These are phyloP conservation scores for Clarireedia homoeocarpa DNA, from an alignment of 2,329 filamentous ascomycete genomes.

Conservation along the genomic window DNA sequence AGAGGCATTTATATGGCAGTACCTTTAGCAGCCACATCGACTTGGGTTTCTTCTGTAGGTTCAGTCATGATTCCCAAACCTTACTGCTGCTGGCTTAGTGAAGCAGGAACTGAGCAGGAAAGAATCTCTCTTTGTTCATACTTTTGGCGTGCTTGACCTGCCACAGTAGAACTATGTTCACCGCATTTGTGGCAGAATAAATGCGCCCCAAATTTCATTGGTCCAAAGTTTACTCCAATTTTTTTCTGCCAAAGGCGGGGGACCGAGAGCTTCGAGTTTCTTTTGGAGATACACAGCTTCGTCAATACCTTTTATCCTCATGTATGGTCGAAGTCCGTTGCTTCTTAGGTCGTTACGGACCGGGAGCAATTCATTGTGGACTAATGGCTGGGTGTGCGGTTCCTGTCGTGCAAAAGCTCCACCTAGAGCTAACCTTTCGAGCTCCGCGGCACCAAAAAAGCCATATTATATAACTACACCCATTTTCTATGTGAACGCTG, in stretches of 20 bases:
- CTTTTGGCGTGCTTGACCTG: background rate
- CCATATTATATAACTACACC: slow-evolving; percentile 94
- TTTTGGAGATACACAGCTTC: background rate
- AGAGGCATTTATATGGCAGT: background rate
- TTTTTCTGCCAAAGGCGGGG: background rate
- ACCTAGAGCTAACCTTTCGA: slow-evolving; percentile 14
- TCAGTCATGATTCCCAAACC: slow-evolving; percentile 28
- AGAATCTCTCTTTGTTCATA: background rate
- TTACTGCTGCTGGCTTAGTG: too few species aligned
- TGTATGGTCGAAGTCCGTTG: slow-evolving; percentile 13
- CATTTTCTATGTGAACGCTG: slow-evolving; percentile 98
- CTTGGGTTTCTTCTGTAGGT: slow-evolving; percentile 39
- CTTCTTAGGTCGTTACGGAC: slow-evolving; percentile 14
- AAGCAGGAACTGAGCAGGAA: too few species aligned
- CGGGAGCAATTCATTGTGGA: slow-evolving; percentile 6
- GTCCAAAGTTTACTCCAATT: too few species aligned
- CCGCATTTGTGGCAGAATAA: background rate
- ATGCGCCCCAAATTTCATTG: background rate
- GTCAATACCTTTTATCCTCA: background rate
- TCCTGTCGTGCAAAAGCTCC: slow-evolving; percentile 15
- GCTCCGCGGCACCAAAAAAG: slow-evolving; percentile 43
- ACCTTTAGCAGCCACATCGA: slow-evolving; percentile 31
- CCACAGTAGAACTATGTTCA: background rate
- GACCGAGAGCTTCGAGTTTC: background rate
- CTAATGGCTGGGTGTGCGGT: slow-evolving; percentile 19